These are phyloP conservation scores for Cladosporium velox DNA, from an alignment of 2,329 filamentous ascomycete species.

Conservation along the genomic window DNA sequence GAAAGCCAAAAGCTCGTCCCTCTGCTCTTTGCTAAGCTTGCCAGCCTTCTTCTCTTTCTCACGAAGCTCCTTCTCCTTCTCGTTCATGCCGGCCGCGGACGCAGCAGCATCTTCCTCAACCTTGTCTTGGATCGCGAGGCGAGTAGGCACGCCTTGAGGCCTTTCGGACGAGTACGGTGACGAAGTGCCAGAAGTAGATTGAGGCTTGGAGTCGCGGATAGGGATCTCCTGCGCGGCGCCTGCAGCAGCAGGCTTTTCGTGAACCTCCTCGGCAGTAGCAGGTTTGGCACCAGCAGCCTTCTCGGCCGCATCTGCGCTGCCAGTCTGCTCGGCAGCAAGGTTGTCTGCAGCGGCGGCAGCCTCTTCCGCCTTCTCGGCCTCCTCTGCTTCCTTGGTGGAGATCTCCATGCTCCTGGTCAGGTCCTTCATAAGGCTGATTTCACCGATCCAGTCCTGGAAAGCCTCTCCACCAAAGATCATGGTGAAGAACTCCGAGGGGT, in stretches of 20 bases:
- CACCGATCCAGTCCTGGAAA: conserved; percentile 94
- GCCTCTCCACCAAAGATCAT: conserved; percentile 98
- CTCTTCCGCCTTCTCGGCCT: conserved; percentile 57
- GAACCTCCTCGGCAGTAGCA: conserved; percentile 20
- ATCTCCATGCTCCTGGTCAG: conserved; percentile 98
- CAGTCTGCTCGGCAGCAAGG: conserved; percentile 40
- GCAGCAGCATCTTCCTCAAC: conserved; percentile 75
- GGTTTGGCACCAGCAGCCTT: conserved; percentile 13
- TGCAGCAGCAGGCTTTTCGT: conserved; percentile 22
- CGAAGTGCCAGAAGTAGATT: conserved; percentile 41
- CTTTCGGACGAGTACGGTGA: conserved; percentile 44
- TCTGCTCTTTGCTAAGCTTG: conserved; percentile 84
- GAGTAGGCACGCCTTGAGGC: conserved; percentile 66
- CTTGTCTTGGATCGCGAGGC: conserved; percentile 84
- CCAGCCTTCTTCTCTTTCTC: conserved; percentile 89
- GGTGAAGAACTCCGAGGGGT: conserved; percentile 95
- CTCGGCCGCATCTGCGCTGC: conserved; percentile 20
- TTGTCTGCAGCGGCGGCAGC: conserved; percentile 52
- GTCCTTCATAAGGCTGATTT: conserved; percentile 98
- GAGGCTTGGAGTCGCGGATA: conserved; percentile 26
- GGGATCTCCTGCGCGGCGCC: conserved; percentile 29
- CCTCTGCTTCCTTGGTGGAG: conserved; percentile 77
- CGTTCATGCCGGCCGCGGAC: conserved; percentile 64
- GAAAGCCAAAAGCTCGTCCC: conserved; percentile 84
- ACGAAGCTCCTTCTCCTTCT: conserved; percentile 73